Percentiles rank a stretch among this genome's conserved stretches.
These are phyloP conservation scores for Botryosphaeria dothidea DNA, from an alignment of 2,329 filamentous ascomycete species.

Conservation along the genomic window DNA sequence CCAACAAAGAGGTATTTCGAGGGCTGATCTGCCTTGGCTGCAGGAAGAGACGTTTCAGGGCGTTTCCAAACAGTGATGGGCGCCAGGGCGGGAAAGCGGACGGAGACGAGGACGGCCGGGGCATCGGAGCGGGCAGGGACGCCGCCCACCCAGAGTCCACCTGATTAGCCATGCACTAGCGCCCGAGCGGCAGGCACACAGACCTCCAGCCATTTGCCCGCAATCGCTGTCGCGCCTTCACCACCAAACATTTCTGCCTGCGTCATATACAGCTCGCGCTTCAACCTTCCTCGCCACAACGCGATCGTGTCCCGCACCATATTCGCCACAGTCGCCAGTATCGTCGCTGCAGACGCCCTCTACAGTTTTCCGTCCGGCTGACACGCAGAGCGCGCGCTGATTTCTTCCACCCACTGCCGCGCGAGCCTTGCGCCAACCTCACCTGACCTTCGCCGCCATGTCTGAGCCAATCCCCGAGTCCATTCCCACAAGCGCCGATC, in stretches of 20 bases:
- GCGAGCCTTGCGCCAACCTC: constrained; percentile 5
- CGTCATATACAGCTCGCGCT: neutral
- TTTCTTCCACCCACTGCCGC: neutral
- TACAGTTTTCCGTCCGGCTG: neutral
- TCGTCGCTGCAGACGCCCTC: neutral
- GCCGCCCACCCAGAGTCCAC: no score
- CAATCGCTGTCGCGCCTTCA: neutral
- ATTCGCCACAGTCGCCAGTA: neutral
- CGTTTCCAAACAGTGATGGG: neutral
- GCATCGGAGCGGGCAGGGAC: neutral
- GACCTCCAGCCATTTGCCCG: neutral
- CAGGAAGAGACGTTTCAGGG: constrained; percentile 10
- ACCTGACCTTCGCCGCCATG: constrained; percentile 56
- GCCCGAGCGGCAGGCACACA: neutral
- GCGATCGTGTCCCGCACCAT: neutral
- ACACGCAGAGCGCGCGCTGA: constrained; percentile 7
- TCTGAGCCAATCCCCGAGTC: constrained; percentile 85
- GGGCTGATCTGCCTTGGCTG: constrained; percentile 7
- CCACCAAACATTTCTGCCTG: neutral
- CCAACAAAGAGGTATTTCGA: neutral
- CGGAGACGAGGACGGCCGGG: neutral
- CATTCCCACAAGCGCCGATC: constrained; percentile 83
- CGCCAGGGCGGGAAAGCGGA: neutral
- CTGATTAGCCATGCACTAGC: neutral
- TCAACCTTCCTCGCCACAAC: neutral